A percentile compares a stretch with the other conserved stretches of the same genome.
Conservation (phyloP, 192 early-diverging fungal species). For the Paraglomus occultum region DNA sequence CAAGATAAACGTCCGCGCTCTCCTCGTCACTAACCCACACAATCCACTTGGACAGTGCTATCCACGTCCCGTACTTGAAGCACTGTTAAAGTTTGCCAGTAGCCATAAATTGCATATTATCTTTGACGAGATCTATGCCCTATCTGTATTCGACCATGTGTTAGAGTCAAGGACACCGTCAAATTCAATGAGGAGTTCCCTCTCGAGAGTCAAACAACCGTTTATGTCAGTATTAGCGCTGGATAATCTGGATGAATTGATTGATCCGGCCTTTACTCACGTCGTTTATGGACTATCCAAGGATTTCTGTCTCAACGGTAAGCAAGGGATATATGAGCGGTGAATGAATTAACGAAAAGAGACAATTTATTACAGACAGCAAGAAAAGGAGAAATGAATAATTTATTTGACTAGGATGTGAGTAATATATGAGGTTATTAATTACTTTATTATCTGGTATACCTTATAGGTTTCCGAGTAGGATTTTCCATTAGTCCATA, state of each 20-base stretch:
- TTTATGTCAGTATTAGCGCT: conserved; percentile 67
- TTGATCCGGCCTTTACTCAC: conserved; percentile 62
- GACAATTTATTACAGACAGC: no score
- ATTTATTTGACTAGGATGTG: no score
- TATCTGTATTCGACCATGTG: conserved; percentile 55
- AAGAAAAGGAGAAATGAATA: no score
- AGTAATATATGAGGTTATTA: no score
- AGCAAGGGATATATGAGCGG: not conserved
- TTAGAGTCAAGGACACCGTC: conserved; percentile 12
- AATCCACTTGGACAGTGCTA: conserved; percentile 70
- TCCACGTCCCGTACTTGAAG: conserved; percentile 48
- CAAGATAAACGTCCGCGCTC: conserved; percentile 48
- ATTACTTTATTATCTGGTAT: no score
- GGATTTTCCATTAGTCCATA: no score
- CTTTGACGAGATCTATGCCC: conserved; percentile 82
- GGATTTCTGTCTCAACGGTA: conserved; percentile 29
- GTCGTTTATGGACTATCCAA: conserved; percentile 82
- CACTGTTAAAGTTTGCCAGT: conserved; percentile 63
- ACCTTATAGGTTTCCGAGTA: no score
- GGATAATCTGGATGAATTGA: conserved; percentile 52
- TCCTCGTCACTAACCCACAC: conserved; percentile 73
- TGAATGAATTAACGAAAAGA: not conserved
- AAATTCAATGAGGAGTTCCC: conserved; percentile 33
- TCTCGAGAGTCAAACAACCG: conserved; percentile 28
- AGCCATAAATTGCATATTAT: conserved; percentile 62